These are phyloP conservation scores for Protostelium mycophagum DNA, from an alignment of 78 protist species.

Conservation along the genomic window DNA sequence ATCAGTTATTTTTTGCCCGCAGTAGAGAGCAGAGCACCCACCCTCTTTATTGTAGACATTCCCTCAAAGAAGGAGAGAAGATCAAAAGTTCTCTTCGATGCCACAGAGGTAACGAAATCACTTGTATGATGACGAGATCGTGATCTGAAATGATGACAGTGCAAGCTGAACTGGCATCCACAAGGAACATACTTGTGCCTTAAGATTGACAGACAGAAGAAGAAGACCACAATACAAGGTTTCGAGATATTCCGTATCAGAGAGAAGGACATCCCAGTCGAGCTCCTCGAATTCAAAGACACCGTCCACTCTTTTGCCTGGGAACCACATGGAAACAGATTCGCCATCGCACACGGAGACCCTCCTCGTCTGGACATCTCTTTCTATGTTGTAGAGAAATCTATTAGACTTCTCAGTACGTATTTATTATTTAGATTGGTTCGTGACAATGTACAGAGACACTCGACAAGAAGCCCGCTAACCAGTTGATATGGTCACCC, in stretches of 20 bases:
- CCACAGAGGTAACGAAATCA: slow-evolving; percentile 6
- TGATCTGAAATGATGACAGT: slow-evolving; percentile 1
- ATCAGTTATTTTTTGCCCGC: slow-evolving; percentile 77
- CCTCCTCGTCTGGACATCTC: slow-evolving; percentile 11
- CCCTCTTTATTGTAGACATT: slow-evolving; percentile 54
- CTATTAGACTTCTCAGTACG: slow-evolving; percentile 13
- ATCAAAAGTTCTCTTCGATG: slow-evolving; percentile 62
- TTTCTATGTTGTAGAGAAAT: slow-evolving; percentile 42
- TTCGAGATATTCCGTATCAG: slow-evolving; percentile 86
- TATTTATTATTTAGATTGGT: too few species aligned
- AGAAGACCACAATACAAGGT: slow-evolving; percentile 23
- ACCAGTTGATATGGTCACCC: slow-evolving; percentile 49
- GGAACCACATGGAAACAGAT: slow-evolving; percentile 70
- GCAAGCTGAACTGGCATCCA: slow-evolving; percentile 80
- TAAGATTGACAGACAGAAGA: slow-evolving; percentile 56
- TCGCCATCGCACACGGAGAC: slow-evolving; percentile 52
- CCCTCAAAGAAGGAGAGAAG: slow-evolving; percentile 59
- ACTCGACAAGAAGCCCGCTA: slow-evolving; percentile 33
- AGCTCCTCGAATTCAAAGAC: slow-evolving; percentile 33
- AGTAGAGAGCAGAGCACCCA: slow-evolving; percentile 49
- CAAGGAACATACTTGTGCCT: slow-evolving; percentile 78
- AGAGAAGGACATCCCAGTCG: slow-evolving; percentile 73
- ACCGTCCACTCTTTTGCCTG: slow-evolving; percentile 53
- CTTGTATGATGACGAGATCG: not conserved
- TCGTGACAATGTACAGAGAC: not conserved